A percentile compares a stretch with the other conserved stretches of the same genome.
These are phyloP conservation scores for Eucalyptus lansdowneana DNA, from an alignment of 345 rosid genomes.

Conservation along the genomic window DNA sequence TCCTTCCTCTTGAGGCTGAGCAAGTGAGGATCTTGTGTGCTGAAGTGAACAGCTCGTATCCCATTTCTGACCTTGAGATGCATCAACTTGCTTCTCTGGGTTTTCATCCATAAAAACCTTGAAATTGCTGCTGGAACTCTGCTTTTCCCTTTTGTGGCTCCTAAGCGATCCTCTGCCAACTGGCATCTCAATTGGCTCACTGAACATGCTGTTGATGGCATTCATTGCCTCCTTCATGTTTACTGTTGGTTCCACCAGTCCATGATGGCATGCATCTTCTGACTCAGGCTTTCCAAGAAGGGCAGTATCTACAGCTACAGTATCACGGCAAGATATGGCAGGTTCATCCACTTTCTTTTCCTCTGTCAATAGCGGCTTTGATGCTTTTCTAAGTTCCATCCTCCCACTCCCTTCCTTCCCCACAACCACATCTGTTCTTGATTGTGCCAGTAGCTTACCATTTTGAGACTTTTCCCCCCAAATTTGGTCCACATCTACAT, in stretches of 20 bases:
- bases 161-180: slow-evolving; percentile 24
- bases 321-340: slow-evolving; percentile 16
- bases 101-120: slow-evolving; percentile 46
- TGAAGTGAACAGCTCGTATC: slow-evolving; percentile 1
- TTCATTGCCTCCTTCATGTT: slow-evolving; percentile 85
- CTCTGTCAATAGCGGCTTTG: background rate
- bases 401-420: background rate
- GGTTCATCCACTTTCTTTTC: background rate
- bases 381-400: background rate
- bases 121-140: slow-evolving; percentile 15
- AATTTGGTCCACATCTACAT: background rate
- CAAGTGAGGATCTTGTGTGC: slow-evolving; percentile 10
- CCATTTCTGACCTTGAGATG: background rate
- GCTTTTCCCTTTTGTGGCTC: slow-evolving; percentile 23
- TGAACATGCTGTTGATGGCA: slow-evolving; percentile 74
- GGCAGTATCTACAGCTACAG: slow-evolving; percentile 54
- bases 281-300: slow-evolving; percentile 61
- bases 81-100: background rate
- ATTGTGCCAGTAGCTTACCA: background rate
- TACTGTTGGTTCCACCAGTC: slow-evolving; percentile 80
- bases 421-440: background rate
- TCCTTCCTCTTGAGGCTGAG: slow-evolving; percentile 20
- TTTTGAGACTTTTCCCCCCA: background rate
- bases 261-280: slow-evolving; percentile 81
- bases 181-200: slow-evolving; percentile 71